Percentiles rank a stretch among this genome's conserved stretches.
Conservation (phyloP, 192 early-diverging fungal genomes). For the Coemansia biformis region DNA sequence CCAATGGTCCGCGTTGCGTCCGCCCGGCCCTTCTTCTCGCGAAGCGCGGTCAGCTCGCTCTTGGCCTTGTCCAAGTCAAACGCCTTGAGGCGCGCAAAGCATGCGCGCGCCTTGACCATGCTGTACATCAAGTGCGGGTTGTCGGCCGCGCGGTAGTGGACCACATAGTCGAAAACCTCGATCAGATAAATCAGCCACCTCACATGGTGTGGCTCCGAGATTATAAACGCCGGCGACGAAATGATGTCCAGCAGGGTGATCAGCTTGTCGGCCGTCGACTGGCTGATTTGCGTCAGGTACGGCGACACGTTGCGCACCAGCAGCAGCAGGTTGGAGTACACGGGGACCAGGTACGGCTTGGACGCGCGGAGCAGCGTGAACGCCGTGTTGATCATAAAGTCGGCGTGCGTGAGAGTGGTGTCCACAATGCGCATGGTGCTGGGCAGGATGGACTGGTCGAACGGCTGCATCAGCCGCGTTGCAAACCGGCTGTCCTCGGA, state of each 20-base stretch:
- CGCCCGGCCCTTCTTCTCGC: constrained; percentile 46
- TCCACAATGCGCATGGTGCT: constrained; percentile 57
- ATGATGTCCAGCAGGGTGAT: constrained; percentile 71
- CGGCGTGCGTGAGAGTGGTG: constrained; percentile 64
- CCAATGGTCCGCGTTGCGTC: constrained; percentile 36
- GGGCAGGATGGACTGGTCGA: constrained; percentile 51
- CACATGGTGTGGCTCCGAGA: constrained; percentile 75
- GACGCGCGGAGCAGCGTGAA: constrained; percentile 72
- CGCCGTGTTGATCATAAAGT: constrained; percentile 79
- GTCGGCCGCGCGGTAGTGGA: constrained; percentile 78
- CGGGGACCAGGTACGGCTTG: constrained; percentile 54
- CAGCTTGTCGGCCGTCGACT: constrained; percentile 66
- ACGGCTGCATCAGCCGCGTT: constrained; percentile 46
- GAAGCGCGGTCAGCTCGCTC: constrained; percentile 52
- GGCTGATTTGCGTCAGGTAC: constrained; percentile 69
- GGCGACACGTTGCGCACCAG: constrained; percentile 80
- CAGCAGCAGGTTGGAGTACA: constrained; percentile 74
- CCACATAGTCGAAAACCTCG: constrained; percentile 75
- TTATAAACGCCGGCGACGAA: constrained; percentile 69
- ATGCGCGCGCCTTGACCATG: constrained; percentile 66
- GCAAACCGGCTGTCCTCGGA: constrained; percentile 46
- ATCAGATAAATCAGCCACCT: constrained; percentile 66
- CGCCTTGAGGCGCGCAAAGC: constrained; percentile 60
- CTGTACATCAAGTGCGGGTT: constrained; percentile 79
- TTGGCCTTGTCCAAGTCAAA: constrained; percentile 65